A percentile compares a stretch with the other conserved stretches of the same genome.
phyloP scores from a whole-genome alignment of 495 filamentous ascomycete genomes.

The Tuber magnatum region DNA sequence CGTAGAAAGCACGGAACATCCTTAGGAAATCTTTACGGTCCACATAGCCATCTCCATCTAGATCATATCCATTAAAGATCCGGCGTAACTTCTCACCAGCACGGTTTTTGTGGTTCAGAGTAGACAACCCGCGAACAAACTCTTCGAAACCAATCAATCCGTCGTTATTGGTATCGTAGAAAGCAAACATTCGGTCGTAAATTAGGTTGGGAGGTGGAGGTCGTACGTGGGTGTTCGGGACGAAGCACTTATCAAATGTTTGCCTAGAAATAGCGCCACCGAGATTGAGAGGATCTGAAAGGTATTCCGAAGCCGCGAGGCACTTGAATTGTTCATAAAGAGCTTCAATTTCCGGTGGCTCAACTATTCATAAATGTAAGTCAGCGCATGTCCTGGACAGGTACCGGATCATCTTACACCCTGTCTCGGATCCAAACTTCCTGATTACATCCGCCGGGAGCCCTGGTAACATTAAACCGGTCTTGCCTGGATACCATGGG shows the following conservation, averaged over 20 bases:
- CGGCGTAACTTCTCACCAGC: conserved; percentile 57
- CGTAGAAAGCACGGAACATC: conserved; percentile 85
- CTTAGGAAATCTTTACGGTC: conserved; percentile 83
- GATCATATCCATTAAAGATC: conserved; percentile 84
- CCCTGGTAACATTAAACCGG: conserved; percentile 56
- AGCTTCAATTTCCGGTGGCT: conserved; percentile 77
- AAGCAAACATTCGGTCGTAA: conserved; percentile 91
- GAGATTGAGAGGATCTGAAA: conserved; percentile 69
- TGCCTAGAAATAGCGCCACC: conserved; percentile 78
- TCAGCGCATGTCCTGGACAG: neutral
- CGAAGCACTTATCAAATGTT: conserved; percentile 83
- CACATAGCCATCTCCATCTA: conserved; percentile 82
- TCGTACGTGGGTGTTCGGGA: conserved; percentile 68
- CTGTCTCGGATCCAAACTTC: conserved; percentile 61
- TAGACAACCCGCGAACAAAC: conserved; percentile 76
- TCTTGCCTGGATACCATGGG: conserved; percentile 86
- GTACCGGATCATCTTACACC: conserved; percentile 42
- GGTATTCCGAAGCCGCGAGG: conserved; percentile 76
- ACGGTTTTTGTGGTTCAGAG: conserved; percentile 62
- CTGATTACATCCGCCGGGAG: conserved; percentile 58
- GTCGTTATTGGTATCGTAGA: conserved; percentile 86
- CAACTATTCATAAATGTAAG: conserved; percentile 44
- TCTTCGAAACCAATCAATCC: conserved; percentile 90
- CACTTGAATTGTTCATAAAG: conserved; percentile 95
- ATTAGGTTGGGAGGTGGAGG: conserved; percentile 78